Evolutionary conservation across 2,329 filamentous ascomycete species (phyloP), one percentile per base, ranked within the genome.

Genomic region (Talaromyces sp.): DNA sequence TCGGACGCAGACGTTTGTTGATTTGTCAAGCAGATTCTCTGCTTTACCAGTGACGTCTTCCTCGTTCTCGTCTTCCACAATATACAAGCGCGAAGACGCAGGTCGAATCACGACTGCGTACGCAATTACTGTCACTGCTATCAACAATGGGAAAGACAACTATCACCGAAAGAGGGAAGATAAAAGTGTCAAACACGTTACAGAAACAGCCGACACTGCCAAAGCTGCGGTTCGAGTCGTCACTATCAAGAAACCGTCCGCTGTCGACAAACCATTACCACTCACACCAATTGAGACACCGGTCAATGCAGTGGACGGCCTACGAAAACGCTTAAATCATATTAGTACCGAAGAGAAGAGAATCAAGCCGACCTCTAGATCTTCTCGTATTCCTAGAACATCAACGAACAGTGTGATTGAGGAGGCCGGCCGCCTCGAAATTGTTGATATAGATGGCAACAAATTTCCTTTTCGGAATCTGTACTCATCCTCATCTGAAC

Each of bases 391-490:
- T 45, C 58, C 35, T 27, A 65, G 52, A 33, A 41, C 45, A 13
- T 63, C 68, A 27, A 60, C 54, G 10, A 56, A 64, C 37, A 33
- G 58, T 7, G 59, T 62, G 7, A 43, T 71, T 11, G 67, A 65
- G 11, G 60, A 68, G 37, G 67, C 66, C 10, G 65, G 64, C 5
- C 33, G 45, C 11, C 60, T 70, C 37, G 63, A 66, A 0, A 81
- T 92, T 14, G 82, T 90, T 50, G 89, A 90, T 74, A 80, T 80
- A 43, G 75, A 88, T 65, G 87, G 88, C 64, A 86, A 85, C 63
- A 77, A 83, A 14, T 83, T 83, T 50, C 79, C 84, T 0, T 92
- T 92, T 76, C 85, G 85, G 75, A 87, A 84, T 69, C 77, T 91
- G 33, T 89, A 88, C 73, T 68, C 63, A 14, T 67, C 66, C 13